Evolutionary conservation across 225 moss, liverwort and hornwort genomes (phyloP).

Genomic region (Polytrichum commune): DNA sequence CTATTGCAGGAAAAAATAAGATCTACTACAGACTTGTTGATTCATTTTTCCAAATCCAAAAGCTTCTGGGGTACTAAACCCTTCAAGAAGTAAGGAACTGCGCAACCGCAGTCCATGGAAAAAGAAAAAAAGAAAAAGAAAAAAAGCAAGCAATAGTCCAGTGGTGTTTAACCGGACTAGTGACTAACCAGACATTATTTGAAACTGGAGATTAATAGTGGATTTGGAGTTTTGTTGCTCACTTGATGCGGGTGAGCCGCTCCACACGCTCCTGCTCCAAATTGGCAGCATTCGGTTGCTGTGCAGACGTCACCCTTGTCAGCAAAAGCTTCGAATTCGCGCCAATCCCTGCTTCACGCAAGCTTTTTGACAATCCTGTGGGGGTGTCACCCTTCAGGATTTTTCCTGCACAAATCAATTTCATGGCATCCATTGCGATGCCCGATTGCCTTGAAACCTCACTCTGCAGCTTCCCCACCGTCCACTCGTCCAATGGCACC

Average conservation of each 20-base stretch:
- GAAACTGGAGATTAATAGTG: no score
- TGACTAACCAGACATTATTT: no score
- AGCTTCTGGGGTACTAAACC: no score
- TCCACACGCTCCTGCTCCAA: constrained; percentile 78
- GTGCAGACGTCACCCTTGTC: constrained; percentile 61
- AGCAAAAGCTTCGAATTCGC: constrained; percentile 79
- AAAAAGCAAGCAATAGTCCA: no score
- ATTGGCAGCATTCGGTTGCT: constrained; percentile 55
- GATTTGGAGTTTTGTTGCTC: not conserved
- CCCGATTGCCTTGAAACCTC: constrained; percentile 74
- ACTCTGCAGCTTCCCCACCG: constrained; percentile 62
- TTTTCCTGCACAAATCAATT: constrained; percentile 79
- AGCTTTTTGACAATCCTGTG: constrained; percentile 20
- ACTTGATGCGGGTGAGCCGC: constrained; percentile 81
- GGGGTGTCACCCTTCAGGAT: constrained; percentile 54
- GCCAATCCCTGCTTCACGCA: constrained; percentile 62
- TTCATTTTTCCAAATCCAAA: no score
- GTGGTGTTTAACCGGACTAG: no score
- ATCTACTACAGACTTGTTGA: no score
- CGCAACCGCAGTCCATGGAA: no score
- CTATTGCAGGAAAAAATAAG: no score
- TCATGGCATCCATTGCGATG: constrained; percentile 50
- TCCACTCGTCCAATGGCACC: constrained; percentile 79
- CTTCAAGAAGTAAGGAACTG: no score
- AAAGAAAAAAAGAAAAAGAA: no score